Evolutionary conservation across 2,329 filamentous ascomycete genomes (phyloP), one percentile per base, ranked within the genome.

Genomic region (Calonectria pauciramosa): DNA sequence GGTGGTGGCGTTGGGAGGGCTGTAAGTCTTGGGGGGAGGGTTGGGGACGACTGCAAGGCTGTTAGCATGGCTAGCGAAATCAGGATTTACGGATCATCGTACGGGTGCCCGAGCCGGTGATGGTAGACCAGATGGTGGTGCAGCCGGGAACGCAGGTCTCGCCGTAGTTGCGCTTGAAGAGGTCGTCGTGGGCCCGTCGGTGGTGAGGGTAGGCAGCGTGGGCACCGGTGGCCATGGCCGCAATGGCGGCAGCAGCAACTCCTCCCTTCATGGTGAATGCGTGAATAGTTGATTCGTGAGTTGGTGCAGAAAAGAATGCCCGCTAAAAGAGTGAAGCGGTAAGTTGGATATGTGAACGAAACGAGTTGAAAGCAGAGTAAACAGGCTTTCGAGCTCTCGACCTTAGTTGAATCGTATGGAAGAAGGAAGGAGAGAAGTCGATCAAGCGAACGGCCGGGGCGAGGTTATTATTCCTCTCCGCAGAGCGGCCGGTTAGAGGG

Each of bases 311-410:
- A 94, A 94, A 87, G 93, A 94, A 89, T 92, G 93, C 91, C 94
- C 94, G 94, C 94, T 96, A 88, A 96, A 95, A 86, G 94, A 95
- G 92, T 95, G 94, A 95, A 95, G 93, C 93, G 93, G 93, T 93
- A 80, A 83, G 86, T 89, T 83, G 81, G 81, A 76, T 79, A 82
- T 77, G 80, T 82, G 83, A 83, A 84, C 81, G 82, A 85, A 88
- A 88, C 84, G 85, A 88, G 87, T 87, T 86, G 88, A 89, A 89
- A 89, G 87, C 86, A 85, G 84, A 81, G 80, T 74, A 77, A 77
- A 84, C 82, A 83, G 85, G 86, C 86, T 85, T 86, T 85, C 86
- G 87, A 88, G 86, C 87, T 88, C 86, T 85, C 82, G 88, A 89
- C 86, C 84, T 87, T 84, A 84, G 84, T 83, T 83, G 84, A 86